phyloP scores from a whole-genome alignment of 345 rosid species.

The Boechera stricta region DNA sequence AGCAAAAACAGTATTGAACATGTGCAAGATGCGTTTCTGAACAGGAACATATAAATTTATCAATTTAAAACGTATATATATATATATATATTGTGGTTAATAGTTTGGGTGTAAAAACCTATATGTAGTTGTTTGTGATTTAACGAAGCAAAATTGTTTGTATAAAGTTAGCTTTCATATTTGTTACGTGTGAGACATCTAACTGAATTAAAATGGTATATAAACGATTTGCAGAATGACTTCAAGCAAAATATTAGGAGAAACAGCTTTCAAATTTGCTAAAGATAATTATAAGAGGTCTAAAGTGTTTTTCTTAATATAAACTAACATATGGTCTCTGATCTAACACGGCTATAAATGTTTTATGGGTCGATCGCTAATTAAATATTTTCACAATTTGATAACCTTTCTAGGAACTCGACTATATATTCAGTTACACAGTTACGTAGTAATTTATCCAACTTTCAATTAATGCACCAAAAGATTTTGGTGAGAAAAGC shows the following conservation, averaged over 20 bases:
- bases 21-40: conserved; percentile 19
- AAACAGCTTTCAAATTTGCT: background rate
- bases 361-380: background rate
- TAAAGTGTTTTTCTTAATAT: background rate
- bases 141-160: too few relatives aligned
- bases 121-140: too few relatives aligned
- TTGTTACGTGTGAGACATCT: too few relatives aligned
- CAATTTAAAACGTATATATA: too few relatives aligned
- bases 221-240: too few relatives aligned
- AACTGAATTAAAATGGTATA: too few relatives aligned
- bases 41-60: background rate
- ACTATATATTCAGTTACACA: background rate
- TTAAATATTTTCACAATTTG: background rate
- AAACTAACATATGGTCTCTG: too few relatives aligned
- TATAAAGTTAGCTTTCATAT: too few relatives aligned
- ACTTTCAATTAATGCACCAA: background rate
- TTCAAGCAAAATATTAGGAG: too few relatives aligned
- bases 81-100: too few relatives aligned
- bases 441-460: background rate
- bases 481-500: conserved; percentile 4
- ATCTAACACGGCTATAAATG: background rate
- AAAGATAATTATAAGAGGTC: background rate
- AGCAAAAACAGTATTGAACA: background rate
- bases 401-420: background rate
- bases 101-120: too few relatives aligned